Evolutionary conservation across 2,329 filamentous ascomycete species (phyloP).

Genomic region (Diplocarpon mali): DNA sequence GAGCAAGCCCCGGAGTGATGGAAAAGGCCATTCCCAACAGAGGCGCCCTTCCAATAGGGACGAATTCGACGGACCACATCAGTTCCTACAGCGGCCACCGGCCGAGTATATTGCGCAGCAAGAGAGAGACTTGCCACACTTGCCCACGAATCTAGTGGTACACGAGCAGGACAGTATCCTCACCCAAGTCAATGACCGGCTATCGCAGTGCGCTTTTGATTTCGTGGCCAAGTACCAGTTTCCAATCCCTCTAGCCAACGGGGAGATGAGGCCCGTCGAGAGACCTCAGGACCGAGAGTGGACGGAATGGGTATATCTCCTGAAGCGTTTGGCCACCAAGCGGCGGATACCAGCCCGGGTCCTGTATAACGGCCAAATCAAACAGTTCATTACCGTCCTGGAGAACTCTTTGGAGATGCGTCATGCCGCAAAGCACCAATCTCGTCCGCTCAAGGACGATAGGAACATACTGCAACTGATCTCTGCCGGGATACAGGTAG

Average conservation of each 20-base stretch:
- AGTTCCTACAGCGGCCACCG: slow-evolving; percentile 64
- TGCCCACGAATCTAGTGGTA: slow-evolving; percentile 71
- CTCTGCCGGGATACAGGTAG: slow-evolving; percentile 73
- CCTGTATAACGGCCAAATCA: slow-evolving; percentile 82
- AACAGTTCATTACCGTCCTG: slow-evolving; percentile 78
- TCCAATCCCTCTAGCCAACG: slow-evolving; percentile 62
- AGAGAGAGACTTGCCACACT: slow-evolving; percentile 69
- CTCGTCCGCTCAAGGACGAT: slow-evolving; percentile 75
- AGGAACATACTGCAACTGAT: slow-evolving; percentile 81
- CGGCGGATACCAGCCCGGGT: slow-evolving; percentile 74
- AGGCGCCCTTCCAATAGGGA: slow-evolving; percentile 70
- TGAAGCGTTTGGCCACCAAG: slow-evolving; percentile 79
- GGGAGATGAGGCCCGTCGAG: slow-evolving; percentile 66
- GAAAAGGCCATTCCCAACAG: slow-evolving; percentile 40
- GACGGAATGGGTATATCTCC: slow-evolving; percentile 84
- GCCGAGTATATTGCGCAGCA: slow-evolving; percentile 62
- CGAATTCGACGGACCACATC: slow-evolving; percentile 81
- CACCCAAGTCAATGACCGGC: slow-evolving; percentile 68
- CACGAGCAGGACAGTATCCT: slow-evolving; percentile 79
- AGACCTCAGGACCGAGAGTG: slow-evolving; percentile 70
- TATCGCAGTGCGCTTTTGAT: slow-evolving; percentile 79
- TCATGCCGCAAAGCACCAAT: slow-evolving; percentile 74
- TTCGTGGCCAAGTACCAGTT: slow-evolving; percentile 89
- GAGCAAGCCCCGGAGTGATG: slow-evolving; percentile 35
- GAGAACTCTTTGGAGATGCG: slow-evolving; percentile 85